Conservation (phyloP, 495 filamentous ascomycete species). For the Jackrogersella multiformis region DNA sequence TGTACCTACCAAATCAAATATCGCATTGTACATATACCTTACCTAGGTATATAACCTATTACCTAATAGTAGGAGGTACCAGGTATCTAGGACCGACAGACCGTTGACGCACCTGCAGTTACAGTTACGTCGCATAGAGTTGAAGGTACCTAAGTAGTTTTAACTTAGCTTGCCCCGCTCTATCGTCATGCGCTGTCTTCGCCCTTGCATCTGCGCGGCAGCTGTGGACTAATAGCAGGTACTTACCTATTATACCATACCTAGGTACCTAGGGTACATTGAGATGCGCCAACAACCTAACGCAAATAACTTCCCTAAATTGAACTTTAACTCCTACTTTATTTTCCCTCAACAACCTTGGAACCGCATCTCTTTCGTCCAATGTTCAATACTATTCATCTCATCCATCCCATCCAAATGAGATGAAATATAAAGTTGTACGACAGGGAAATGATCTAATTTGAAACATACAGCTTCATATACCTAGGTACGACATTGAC, state of each 20-base stretch:
- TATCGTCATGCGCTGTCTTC: conserved; percentile 31
- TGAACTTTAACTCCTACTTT: background rate
- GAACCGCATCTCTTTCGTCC: no score
- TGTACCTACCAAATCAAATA: no score
- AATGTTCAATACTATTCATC: no score
- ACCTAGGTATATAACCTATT: background rate
- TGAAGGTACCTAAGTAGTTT: background rate
- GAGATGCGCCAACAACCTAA: conserved; percentile 18
- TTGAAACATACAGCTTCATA: conserved; percentile 11
- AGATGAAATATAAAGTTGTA: conserved; percentile 1
- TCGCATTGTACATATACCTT: no score
- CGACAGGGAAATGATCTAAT: conserved; percentile 19
- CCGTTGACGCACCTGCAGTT: conserved; percentile 10
- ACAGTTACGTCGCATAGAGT: background rate
- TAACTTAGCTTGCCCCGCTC: background rate
- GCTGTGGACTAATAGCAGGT: no score
- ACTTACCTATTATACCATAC: no score
- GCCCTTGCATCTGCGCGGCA: conserved; percentile 26
- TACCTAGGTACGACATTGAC: conserved; percentile 11
- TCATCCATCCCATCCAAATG: background rate
- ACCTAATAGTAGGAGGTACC: background rate
- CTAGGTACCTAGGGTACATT: background rate
- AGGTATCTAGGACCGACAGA: background rate
- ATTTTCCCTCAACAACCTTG: conserved; percentile 21
- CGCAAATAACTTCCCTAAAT: background rate